These are phyloP conservation scores for Tulasnella sp. DNA, from an alignment of 768 basidiomycete genomes.

Conservation along the genomic window DNA sequence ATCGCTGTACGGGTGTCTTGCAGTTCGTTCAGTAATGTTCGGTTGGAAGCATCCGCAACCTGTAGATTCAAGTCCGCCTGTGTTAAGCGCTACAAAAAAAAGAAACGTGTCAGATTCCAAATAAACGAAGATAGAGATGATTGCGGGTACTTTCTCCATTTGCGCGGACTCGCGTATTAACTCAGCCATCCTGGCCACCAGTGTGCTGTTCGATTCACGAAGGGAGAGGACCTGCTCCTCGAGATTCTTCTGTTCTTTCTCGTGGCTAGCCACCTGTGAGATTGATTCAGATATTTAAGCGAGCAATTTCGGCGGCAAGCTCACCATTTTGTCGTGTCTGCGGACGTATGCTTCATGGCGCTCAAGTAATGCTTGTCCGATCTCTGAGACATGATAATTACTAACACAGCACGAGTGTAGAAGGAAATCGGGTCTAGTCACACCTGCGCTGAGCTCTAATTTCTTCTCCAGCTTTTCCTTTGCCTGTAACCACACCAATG, in stretches of 20 bases:
- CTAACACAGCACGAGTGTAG: background rate
- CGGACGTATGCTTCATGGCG: constrained; percentile 79
- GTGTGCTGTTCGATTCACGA: constrained; percentile 21
- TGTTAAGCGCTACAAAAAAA: constrained; percentile 47
- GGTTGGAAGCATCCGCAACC: constrained; percentile 66
- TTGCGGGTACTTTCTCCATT: constrained; percentile 45
- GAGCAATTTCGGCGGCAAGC: background rate
- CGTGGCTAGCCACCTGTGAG: constrained; percentile 14
- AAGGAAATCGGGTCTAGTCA: constrained; percentile 23
- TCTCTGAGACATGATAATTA: constrained; percentile 45
- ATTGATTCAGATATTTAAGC: constrained; percentile 17
- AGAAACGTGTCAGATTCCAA: background rate
- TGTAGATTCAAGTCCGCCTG: constrained; percentile 75
- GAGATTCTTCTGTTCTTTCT: constrained; percentile 14
- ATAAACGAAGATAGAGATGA: background rate
- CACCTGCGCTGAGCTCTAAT: constrained; percentile 78
- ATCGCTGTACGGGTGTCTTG: constrained; percentile 60
- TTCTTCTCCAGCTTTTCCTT: constrained; percentile 65
- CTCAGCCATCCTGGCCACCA: constrained; percentile 27
- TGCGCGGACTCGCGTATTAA: constrained; percentile 46
- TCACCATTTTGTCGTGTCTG: constrained; percentile 35
- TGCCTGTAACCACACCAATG: constrained; percentile 47
- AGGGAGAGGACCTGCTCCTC: constrained; percentile 21
- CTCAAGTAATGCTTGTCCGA: constrained; percentile 79
- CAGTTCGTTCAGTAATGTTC: constrained; percentile 58